Conservation (phyloP, 2,329 filamentous ascomycete species). For the Alternaria metachromatica region DNA sequence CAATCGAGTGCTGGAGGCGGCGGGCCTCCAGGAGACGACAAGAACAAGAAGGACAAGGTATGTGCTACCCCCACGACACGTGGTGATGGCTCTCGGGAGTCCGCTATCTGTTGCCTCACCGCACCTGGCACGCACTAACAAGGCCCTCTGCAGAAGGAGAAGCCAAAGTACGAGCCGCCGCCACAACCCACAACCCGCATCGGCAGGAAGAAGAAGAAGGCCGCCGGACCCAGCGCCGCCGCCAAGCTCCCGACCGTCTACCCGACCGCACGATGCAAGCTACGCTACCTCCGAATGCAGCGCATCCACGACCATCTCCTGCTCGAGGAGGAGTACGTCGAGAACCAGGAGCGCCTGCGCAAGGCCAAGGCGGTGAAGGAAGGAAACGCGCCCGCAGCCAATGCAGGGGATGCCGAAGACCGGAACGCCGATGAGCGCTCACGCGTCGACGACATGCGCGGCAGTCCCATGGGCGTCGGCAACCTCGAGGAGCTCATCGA, state of each 20-base stretch:
- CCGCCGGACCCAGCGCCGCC: conserved; percentile 88
- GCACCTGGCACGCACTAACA: conserved; percentile 6
- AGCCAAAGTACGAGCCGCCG: conserved; percentile 99
- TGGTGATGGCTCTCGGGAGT: neutral
- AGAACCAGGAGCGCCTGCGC: conserved; percentile 95
- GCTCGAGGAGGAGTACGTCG: conserved; percentile 97
- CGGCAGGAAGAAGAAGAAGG: conserved; percentile 98
- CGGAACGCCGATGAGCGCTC: conserved; percentile 93
- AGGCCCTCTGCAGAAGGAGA: conserved; percentile 73
- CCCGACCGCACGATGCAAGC: conserved; percentile 95
- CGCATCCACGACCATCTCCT: conserved; percentile 96
- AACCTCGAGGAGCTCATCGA: conserved; percentile 99
- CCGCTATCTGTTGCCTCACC: conserved; percentile 8
- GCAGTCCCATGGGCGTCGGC: conserved; percentile 97
- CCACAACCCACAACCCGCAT: conserved; percentile 96
- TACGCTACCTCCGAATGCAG: conserved; percentile 96
- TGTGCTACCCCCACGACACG: conserved; percentile 1
- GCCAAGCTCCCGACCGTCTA: conserved; percentile 94
- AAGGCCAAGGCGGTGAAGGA: conserved; percentile 75
- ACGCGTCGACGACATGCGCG: conserved; percentile 96
- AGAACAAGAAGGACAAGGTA: conserved; percentile 85
- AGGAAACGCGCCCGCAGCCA: conserved; percentile 62
- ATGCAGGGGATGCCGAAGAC: conserved; percentile 74
- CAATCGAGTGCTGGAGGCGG: conserved; percentile 85
- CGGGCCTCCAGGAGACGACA: conserved; percentile 72